These are phyloP conservation scores for Pythium folliculosum DNA, from an alignment of 352 stramenopile genomes.

Conservation along the genomic window DNA sequence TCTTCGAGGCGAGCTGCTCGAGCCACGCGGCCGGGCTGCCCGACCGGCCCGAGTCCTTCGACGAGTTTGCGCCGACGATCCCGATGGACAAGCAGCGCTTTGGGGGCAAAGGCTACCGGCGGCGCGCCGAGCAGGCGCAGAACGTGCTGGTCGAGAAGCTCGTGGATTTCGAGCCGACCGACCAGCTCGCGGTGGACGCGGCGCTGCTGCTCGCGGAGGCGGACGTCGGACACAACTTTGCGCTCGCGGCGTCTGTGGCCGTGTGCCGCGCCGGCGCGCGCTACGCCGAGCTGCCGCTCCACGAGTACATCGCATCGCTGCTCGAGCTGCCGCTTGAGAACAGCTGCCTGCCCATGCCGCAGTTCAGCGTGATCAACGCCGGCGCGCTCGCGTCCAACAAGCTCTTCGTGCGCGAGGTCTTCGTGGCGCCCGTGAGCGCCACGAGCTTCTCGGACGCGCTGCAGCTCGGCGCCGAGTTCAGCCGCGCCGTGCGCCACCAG, in stretches of 20 bases:
- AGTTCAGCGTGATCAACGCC: constrained; percentile 76
- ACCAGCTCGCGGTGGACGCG: constrained; percentile 48
- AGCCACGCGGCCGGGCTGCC: constrained; percentile 36
- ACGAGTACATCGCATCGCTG: constrained; percentile 57
- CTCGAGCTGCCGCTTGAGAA: constrained; percentile 45
- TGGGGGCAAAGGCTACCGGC: constrained; percentile 39
- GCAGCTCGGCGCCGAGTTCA: constrained; percentile 59
- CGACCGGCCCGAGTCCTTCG: constrained; percentile 36
- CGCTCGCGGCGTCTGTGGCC: constrained; percentile 59
- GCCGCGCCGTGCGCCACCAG: constrained; percentile 36
- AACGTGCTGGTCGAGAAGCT: constrained; percentile 44
- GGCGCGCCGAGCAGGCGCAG: constrained; percentile 39
- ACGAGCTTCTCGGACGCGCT: constrained; percentile 62
- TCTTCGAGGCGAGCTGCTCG: constrained; percentile 58
- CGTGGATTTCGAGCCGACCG: constrained; percentile 41
- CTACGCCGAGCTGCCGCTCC: constrained; percentile 51
- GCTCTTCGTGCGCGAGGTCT: constrained; percentile 66
- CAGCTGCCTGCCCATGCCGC: constrained; percentile 63
- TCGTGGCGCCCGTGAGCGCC: constrained; percentile 53
- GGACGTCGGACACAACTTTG: constrained; percentile 56
- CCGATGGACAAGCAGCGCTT: constrained; percentile 44
- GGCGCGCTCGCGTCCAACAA: constrained; percentile 66
- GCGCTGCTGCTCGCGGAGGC: constrained; percentile 41
- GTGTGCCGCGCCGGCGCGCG: constrained; percentile 65
- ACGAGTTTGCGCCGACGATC: constrained; percentile 31